phyloP scores from a whole-genome alignment of 169 alveolate species.

The Ichthyophthirius multifiliis region DNA sequence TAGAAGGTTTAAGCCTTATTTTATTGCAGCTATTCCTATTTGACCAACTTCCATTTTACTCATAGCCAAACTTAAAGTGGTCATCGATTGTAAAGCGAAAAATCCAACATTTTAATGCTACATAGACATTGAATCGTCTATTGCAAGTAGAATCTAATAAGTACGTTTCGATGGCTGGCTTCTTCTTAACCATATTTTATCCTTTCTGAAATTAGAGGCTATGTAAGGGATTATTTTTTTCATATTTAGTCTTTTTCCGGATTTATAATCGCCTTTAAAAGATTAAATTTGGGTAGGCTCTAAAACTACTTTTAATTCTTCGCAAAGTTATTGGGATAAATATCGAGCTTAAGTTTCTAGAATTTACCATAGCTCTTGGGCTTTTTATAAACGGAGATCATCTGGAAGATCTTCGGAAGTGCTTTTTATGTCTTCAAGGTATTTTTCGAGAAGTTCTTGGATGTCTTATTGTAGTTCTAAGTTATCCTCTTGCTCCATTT shows the following conservation, averaged over 20 bases:
- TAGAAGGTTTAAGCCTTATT: constrained; percentile 59
- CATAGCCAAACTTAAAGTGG: constrained; percentile 84
- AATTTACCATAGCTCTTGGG: constrained; percentile 46
- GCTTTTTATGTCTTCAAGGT: constrained; percentile 1
- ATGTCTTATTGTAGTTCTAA: constrained; percentile 13
- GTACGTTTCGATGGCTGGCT: constrained; percentile 96
- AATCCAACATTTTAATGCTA: constrained; percentile 87
- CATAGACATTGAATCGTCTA: constrained; percentile 97
- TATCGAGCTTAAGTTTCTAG: constrained; percentile 55
- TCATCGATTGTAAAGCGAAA: constrained; percentile 83
- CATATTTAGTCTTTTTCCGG: constrained; percentile 96
- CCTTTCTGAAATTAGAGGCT: constrained; percentile 98
- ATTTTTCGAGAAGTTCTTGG: constrained; percentile 14
- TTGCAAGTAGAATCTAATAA: constrained; percentile 93
- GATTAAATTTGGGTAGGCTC: constrained; percentile 91
- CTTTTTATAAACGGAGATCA: constrained; percentile 7
- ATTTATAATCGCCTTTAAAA: constrained; percentile 94
- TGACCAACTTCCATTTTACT: constrained; percentile 87
- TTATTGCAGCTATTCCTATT: constrained; percentile 78
- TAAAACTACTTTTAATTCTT: constrained; percentile 87
- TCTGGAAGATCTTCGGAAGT: constrained; percentile 17
- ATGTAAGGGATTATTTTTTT: constrained; percentile 96
- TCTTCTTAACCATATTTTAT: constrained; percentile 98
- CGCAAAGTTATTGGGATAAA: constrained; percentile 78
- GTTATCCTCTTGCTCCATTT: constrained; percentile 19